Evolutionary conservation across 495 filamentous ascomycete species (phyloP), one percentile per base, ranked within the genome.

Genomic region (Aspergillus olivimuriae): DNA sequence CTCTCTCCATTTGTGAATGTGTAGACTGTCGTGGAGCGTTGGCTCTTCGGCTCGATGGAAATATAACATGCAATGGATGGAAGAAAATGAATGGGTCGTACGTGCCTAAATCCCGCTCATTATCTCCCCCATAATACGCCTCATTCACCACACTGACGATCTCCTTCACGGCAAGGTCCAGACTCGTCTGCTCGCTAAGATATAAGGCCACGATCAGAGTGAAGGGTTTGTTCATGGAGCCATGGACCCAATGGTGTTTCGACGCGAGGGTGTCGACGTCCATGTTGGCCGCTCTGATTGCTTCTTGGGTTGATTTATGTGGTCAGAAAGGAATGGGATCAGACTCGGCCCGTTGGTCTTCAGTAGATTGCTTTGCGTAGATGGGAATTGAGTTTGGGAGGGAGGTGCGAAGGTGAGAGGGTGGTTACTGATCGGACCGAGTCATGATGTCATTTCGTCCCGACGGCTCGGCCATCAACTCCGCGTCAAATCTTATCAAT

Each of bases 181-280:
- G 38, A 8, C 24, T 19, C 10, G 45, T 17, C 22, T 49, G 42
- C 33, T 48, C 39, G 20, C 17, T 24, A 45, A 53, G 38, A 43
- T 49, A 53, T 3, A 46, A 35, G 8, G 39, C 19, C 19, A 50
- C 10, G 34, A 53, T 48, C 9, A 37, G 22, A 12, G 43, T 46
- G 39, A 46, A 51, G 12, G 48, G 48, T 5, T 26, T 39, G 18
- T 20, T 42, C 2, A 38, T 32, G 8, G 43, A 41, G 8, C 48
- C 48, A 6, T 43, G 48, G 36, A 34, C 32, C 48, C 48, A 51
- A 15, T 33, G 12, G 18, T 46, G 33, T 4, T 9, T 14, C 6
- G 42, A 41, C 5, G 42, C 37, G 7, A 46, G 39, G 7, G 32
- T 34, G 33, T 51, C 48, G 14, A 51, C 28, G 3, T 11, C 32